Base-by-base conservation (phyloP, 371 early-diverging fungal species). In the Saksenaea oblongispora region DNA sequence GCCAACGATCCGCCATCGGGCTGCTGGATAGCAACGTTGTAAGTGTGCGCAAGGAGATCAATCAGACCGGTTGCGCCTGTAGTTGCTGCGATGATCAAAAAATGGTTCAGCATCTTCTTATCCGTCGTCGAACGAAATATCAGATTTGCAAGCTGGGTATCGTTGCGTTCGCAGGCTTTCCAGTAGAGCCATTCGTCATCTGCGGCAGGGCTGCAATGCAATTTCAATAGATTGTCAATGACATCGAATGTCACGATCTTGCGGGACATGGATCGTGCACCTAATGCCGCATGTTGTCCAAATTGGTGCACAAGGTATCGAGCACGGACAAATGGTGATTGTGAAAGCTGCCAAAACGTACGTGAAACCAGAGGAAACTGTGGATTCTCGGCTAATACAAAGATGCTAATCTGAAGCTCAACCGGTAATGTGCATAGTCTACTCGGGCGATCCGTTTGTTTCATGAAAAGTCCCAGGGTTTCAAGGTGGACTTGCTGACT, bases 331-430 rank as follows among this genome's bases (percentile, higher is more conserved):
- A 66, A 39, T 5, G 65, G 26, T 11, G 74, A 72, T 15, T 60
- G 37, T 5, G 74, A 70, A 8, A 80, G 17, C 10, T 66, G 39
- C 68, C 70, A 73, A 14, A 74, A 72, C 4, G 56, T 36, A 15
- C 56, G 57, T 9, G 61, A 74, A 5, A 56, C 59, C 4, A 59
- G 18, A 2, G 59, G 62, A 10, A 80, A 26, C 11, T 59, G 44
- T 27, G 78, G 72, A 56, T 73, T 80, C 56, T 75, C 78, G 3
- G 78, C 70, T 34, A 69, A 53, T 3, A 75, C 54, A 62, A 80
- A 78, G 34, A 80, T 80, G 11, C 67, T 57, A 3, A 55, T 61
- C 53, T 58, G 61, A 10, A 78, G 69, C 53, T 78, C 79, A 9
- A 61, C 51, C 7, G 79, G 79, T 7, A 78, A 41, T n/a, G 17